Conservation (phyloP, 768 basidiomycete genomes). For the Artomyces pyxidatus region DNA sequence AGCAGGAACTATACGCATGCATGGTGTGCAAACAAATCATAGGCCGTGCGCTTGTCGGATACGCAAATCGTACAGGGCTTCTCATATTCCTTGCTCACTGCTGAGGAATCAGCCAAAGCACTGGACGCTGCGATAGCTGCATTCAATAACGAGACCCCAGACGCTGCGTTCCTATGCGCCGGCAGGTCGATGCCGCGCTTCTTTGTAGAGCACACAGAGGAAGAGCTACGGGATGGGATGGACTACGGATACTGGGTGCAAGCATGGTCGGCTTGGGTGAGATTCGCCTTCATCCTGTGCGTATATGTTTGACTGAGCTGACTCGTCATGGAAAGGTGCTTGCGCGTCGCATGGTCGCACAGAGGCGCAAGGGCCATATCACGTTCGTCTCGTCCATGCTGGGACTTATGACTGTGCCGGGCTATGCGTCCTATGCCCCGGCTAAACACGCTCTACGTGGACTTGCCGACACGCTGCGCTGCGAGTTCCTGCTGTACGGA, state of each 20-base stretch:
- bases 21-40: neutral
- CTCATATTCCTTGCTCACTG: constrained; percentile 54
- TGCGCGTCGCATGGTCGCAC: constrained; percentile 52
- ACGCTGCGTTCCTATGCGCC: constrained; percentile 73
- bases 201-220: constrained; percentile 60
- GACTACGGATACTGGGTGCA: constrained; percentile 47
- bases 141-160: constrained; percentile 51
- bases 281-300: constrained; percentile 12
- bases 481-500: constrained; percentile 68
- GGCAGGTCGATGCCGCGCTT: constrained; percentile 63
- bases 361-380: constrained; percentile 54
- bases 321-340: constrained; percentile 41
- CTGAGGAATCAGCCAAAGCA: constrained; percentile 47
- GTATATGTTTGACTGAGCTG: neutral
- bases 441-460: constrained; percentile 81
- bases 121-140: constrained; percentile 48
- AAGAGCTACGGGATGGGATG: constrained; percentile 46
- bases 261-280: constrained; percentile 43
- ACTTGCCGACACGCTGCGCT: constrained; percentile 73
- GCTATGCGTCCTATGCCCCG: constrained; percentile 72
- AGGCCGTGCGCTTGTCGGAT: constrained; percentile 45
- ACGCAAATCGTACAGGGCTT: constrained; percentile 55
- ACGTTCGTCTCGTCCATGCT: constrained; percentile 68
- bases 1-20: neutral
- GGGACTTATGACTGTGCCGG: constrained; percentile 65